phyloP scores from a whole-genome alignment of 2,329 filamentous ascomycete species.

The Fusarium stilboides region DNA sequence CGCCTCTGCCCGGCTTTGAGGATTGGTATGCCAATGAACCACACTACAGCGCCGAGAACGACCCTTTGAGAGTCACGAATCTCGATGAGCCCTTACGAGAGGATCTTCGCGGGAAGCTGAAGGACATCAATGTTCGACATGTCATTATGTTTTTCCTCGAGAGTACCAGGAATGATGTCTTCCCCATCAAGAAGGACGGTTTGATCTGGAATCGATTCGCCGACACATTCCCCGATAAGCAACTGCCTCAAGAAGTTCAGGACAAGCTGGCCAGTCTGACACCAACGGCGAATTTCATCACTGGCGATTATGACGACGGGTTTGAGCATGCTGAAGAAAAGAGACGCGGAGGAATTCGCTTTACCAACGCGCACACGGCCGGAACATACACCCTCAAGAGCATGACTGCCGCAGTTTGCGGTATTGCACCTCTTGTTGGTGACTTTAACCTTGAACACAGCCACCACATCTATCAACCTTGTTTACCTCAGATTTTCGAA shows the following conservation, averaged over 20 bases:
- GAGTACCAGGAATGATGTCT: slow-evolving; percentile 62
- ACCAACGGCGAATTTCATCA: slow-evolving; percentile 53
- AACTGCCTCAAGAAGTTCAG: slow-evolving; percentile 53
- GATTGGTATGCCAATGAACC: slow-evolving; percentile 47
- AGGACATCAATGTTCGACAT: slow-evolving; percentile 58
- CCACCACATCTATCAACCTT: slow-evolving; percentile 62
- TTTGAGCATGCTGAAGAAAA: slow-evolving; percentile 47
- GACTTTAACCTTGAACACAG: slow-evolving; percentile 61
- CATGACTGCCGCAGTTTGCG: slow-evolving; percentile 59
- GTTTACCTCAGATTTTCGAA: slow-evolving; percentile 59
- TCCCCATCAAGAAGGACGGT: slow-evolving; percentile 60
- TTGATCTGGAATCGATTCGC: slow-evolving; percentile 56
- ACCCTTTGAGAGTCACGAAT: slow-evolving; percentile 61
- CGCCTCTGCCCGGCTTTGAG: slow-evolving; percentile 42
- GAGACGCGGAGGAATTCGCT: slow-evolving; percentile 58
- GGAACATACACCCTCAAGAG: slow-evolving; percentile 63
- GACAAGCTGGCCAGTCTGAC: slow-evolving; percentile 51
- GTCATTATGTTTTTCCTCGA: slow-evolving; percentile 62
- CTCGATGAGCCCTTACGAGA: slow-evolving; percentile 53
- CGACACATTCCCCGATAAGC: slow-evolving; percentile 52
- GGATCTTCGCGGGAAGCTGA: slow-evolving; percentile 46
- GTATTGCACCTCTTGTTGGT: slow-evolving; percentile 58
- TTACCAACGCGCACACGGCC: slow-evolving; percentile 59
- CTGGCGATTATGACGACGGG: slow-evolving; percentile 56
- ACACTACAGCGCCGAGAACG: slow-evolving; percentile 56